Base-by-base conservation (phyloP, 805 yeast species). In the Tetrapisispora pingtungensis region DNA sequence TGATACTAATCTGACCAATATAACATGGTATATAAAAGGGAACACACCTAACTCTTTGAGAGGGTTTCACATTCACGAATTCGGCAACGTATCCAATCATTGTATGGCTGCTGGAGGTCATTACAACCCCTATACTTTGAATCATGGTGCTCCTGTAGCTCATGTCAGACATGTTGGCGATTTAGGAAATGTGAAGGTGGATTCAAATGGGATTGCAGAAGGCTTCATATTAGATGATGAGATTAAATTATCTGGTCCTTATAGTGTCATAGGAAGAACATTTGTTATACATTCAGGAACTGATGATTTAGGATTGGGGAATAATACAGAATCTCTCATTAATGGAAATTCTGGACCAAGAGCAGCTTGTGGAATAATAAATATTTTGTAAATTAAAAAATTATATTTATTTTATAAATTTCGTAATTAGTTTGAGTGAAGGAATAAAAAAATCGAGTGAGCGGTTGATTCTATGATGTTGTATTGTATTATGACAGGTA, bases 51-150 rank as follows among this genome's bases (percentile, higher is more conserved):
- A 85, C 61, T 89, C 96, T 40, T 70, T 75, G 64, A 81, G 95
- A 69, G 98, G 97, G 42, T 90, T 93, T 95, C 98, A 93, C 77
- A 73, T 93, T 64, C 98, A 93, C 71, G 83, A 86, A 64, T 93
- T 89, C 62, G 98, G 98, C 72, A 97, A 93, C 75, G 85, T 59
- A 49, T 56, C 97, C 71, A 93, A 90, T 67, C 97, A 98, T 55
- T 93, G 98, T 74, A 89, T 96, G 49, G 84, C 96, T 54, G 96
- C 97, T 43, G 97, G 97, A 62, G 95, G 96, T 45, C 97, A 89
- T 72, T 88, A 86, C 78, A 82, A 89, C 77, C 96, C 96, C 55
- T 82, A 81, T 65, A 74, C 77, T 49, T 82, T 84, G 74, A 77
- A 77, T 55, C 96, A 88, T 67, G 97, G 97, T 72, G 88, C 89